These are phyloP conservation scores for Corynascus novoguineensis DNA, from an alignment of 495 filamentous ascomycete species.

Conservation along the genomic window DNA sequence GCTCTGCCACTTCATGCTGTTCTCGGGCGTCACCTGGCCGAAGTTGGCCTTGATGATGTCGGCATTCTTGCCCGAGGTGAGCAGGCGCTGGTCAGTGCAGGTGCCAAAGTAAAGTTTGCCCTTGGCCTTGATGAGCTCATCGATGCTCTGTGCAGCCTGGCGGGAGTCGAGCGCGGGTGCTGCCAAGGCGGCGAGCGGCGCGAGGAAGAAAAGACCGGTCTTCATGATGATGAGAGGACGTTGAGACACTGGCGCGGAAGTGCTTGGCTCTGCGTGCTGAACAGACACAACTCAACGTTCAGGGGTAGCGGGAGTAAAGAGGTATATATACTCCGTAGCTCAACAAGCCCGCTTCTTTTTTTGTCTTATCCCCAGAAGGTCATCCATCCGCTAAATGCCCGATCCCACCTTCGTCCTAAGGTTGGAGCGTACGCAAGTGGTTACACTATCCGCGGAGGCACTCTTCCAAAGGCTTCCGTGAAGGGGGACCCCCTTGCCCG, in stretches of 20 bases:
- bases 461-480: no score
- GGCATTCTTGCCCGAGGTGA: constrained; percentile 46
- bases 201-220: constrained; percentile 34
- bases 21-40: constrained; percentile 60
- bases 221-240: constrained; percentile 32
- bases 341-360: not conserved
- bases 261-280: not conserved
- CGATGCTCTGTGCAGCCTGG: constrained; percentile 44
- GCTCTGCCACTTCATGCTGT: constrained; percentile 60
- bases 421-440: no score
- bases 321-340: not conserved
- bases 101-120: constrained; percentile 59
- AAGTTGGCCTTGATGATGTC: constrained; percentile 56
- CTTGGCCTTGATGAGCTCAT: constrained; percentile 52
- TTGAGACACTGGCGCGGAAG: not conserved
- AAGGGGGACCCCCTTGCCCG: no score
- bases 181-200: constrained; percentile 32
- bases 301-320: not conserved
- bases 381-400: not conserved
- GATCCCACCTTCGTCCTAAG: not conserved
- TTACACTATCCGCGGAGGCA: no score
- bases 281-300: not conserved
- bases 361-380: not conserved
- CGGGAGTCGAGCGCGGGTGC: constrained; percentile 33
- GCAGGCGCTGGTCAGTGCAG: constrained; percentile 49